Evolutionary conservation across 257 asterid species (phyloP), one percentile per base, ranked within the genome.

Genomic region (Apocynum venetum): DNA sequence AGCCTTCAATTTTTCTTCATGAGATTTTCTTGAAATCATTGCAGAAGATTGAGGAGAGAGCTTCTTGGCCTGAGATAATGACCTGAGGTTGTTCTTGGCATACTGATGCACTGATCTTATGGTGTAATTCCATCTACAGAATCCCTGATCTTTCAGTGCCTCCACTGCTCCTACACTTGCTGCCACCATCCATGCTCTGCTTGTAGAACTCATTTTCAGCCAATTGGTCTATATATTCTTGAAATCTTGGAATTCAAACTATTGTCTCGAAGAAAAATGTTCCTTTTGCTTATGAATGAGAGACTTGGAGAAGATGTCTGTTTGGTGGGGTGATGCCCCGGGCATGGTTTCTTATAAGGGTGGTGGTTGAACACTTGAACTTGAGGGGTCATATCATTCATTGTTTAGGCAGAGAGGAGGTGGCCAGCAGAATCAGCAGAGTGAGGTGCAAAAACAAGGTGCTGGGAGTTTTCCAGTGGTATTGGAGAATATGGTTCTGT

Each of bases 111-210:
- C 1, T 3, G 67, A 53, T 52, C 75, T 75, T 0, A 72, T 44
- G 74, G 83, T 51, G 40, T 79, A 48, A 31, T 76, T 73, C 86
- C 83, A 82, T 17, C 81, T 79, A 1, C 76, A 36, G 63, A 82
- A 79, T 17, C 86, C 86, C 68, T 79, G 79, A 66, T 82, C 86
- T 65, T 76, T 82, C 52, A 82, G 48, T 2, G 81, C 86, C 53
- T 82, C 79, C 41, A 82, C 70, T 46, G 79, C 64, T 8, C 83
- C 83, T 0, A 82, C 76, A 76, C 76, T 82, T 1, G 71, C 79
- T 73, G 83, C 86, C 43, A 63, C 81, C 4, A 82, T 49, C 86
- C 79, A 82, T 0, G 81, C 81, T 61, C 83, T 82, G 44, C 76
- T 76, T 74, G 83, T 72, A 36, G 79, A 72, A 76, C 79, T 72